Evolutionary conservation across 1,284 basidiomycete species (phyloP).

Genomic region (Dichomitus squalens): DNA sequence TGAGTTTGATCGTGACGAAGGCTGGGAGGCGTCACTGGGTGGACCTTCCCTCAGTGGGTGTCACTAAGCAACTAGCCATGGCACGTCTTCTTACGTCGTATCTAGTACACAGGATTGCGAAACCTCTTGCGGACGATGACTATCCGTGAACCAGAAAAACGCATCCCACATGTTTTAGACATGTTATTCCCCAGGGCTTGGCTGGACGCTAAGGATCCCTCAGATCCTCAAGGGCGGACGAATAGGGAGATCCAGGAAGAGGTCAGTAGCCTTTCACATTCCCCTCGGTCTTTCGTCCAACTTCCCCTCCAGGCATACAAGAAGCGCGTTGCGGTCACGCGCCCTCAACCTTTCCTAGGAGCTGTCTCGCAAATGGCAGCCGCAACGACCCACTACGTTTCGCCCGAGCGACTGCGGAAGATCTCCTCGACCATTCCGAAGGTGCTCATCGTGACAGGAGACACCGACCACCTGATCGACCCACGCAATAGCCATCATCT

Average conservation of each 20-base stretch:
- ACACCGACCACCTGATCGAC: conserved; percentile 70
- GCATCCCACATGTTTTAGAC: conserved; percentile 54
- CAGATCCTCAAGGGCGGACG: conserved; percentile 56
- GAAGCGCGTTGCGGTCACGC: conserved; percentile 56
- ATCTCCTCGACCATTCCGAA: conserved; percentile 63
- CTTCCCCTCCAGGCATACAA: conserved; percentile 44
- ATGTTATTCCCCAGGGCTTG: conserved; percentile 66
- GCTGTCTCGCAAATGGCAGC: conserved; percentile 78
- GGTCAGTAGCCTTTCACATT: conserved; percentile 36
- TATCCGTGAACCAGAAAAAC: conserved; percentile 51
- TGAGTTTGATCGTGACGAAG: conserved; percentile 72
- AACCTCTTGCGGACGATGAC: conserved; percentile 41
- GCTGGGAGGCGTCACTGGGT: conserved; percentile 60
- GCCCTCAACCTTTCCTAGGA: conserved; percentile 64
- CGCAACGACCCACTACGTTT: conserved; percentile 69
- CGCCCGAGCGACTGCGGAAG: conserved; percentile 50
- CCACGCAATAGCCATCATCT: conserved; percentile 60
- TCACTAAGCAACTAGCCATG: background rate
- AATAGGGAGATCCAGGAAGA: conserved; percentile 60
- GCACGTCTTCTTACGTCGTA: background rate
- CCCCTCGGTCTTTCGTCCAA: background rate
- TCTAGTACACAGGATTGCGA: conserved; percentile 9
- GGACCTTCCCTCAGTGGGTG: conserved; percentile 62
- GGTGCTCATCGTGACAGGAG: conserved; percentile 74
- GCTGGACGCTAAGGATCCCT: conserved; percentile 53